phyloP scores from a whole-genome alignment of 2,329 filamentous ascomycete species.

The Mycogone perniciosa region DNA sequence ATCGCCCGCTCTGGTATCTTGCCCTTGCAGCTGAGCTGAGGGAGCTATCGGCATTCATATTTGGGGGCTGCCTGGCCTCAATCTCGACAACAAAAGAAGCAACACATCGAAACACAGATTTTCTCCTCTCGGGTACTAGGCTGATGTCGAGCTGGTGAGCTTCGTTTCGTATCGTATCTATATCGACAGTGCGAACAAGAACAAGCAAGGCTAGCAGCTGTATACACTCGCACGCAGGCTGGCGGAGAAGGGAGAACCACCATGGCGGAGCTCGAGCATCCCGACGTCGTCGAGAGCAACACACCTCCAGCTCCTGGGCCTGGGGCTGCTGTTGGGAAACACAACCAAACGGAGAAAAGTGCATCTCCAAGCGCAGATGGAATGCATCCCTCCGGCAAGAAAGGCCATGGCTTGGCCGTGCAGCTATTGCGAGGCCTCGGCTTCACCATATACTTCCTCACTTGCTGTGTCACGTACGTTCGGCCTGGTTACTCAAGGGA shows the following conservation, averaged over 20 bases:
- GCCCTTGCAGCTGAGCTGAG: neutral
- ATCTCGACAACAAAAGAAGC: constrained; percentile 1
- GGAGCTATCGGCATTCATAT: constrained; percentile 1
- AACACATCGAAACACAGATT: neutral
- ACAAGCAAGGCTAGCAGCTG: too few relatives aligned
- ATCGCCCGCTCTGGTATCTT: neutral
- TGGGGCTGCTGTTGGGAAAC: constrained; percentile 22
- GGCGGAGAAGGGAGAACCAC: neutral
- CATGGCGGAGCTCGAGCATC: constrained; percentile 23
- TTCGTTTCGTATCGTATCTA: neutral
- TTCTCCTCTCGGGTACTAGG: neutral
- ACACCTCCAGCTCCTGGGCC: constrained; percentile 14
- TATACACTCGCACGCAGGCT: neutral
- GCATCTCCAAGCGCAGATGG: constrained; percentile 10
- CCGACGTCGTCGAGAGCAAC: constrained; percentile 19
- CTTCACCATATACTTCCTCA: constrained; percentile 46
- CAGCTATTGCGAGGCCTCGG: constrained; percentile 48
- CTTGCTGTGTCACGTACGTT: constrained; percentile 44
- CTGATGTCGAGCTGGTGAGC: neutral
- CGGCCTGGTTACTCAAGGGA: neutral
- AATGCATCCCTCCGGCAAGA: constrained; percentile 49
- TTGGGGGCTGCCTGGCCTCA: neutral
- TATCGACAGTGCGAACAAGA: neutral
- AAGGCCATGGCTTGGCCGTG: constrained; percentile 43
- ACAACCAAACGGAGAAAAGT: constrained; percentile 16